phyloP scores from a whole-genome alignment of 129 eudicot genomes.

The Cynara cardunculus region DNA sequence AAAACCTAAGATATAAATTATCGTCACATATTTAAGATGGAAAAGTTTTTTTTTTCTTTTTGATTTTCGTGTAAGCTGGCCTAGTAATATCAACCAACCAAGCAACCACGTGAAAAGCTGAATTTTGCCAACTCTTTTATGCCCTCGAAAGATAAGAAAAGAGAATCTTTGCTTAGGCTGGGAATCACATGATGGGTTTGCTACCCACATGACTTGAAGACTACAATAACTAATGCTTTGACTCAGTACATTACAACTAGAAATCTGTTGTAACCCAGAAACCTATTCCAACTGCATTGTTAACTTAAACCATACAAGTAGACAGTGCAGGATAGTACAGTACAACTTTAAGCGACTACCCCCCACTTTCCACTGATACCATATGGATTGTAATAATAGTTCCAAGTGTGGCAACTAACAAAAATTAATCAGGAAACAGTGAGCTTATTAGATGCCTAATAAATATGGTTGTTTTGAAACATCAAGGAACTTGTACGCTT shows the following conservation, averaged over 20 bases:
- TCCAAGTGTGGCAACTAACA: neutral
- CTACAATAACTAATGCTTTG: conserved; percentile 25
- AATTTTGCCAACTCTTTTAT: conserved; percentile 29
- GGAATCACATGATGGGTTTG: conserved; percentile 33
- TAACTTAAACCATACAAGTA: conserved; percentile 6
- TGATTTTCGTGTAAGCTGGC: conserved; percentile 17
- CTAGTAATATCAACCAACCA: conserved; percentile 19
- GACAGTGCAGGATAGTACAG: neutral
- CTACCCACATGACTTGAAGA: conserved; percentile 33
- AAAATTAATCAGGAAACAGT: neutral
- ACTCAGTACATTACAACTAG: conserved; percentile 16
- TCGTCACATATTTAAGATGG: neutral
- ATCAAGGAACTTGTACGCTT: neutral
- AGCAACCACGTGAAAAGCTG: conserved; percentile 36
- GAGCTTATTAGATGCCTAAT: conserved; percentile 14
- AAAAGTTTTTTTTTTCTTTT: conserved; percentile 5
- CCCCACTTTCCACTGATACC: neutral
- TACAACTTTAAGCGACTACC: neutral
- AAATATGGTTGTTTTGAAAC: conserved; percentile 5
- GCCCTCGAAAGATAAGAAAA: conserved; percentile 11
- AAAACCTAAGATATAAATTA: neutral
- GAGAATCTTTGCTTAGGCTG: conserved; percentile 33
- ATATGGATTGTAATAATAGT: conserved; percentile 10
- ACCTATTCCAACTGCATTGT: conserved; percentile 15
- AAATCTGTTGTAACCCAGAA: conserved; percentile 23